Evolutionary conservation across 1,284 basidiomycete genomes (phyloP), one percentile per base, ranked within the genome.

Genomic region (Boletus albobrunnescens): DNA sequence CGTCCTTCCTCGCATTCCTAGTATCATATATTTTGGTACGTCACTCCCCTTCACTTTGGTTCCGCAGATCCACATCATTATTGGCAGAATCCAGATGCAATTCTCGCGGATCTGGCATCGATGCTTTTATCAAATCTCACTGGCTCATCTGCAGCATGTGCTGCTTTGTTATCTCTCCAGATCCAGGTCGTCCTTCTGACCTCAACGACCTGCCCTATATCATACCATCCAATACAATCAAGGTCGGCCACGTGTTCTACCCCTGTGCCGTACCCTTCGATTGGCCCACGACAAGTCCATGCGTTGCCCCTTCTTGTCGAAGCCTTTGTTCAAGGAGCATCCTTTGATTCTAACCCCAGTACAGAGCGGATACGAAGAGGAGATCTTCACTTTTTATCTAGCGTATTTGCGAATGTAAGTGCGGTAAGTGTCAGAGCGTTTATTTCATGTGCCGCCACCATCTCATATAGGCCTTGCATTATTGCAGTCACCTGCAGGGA

Each of bases 81-180:
- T 40, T 41, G 46, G 17, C 44, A 96, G 94, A 88, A 95, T 68
- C 86, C 90, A 6, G 81, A 88, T 52, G 87, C 94, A 4, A 82
- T 91, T 44, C 82, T 97, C 16, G 92, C 94, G 26, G 95, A 98
- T 71, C 80, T 98, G 10, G 93, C 94, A 1, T 84, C 91, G 26
- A 99, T 99, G 96, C 77, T 99, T 1, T 78, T 99, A 6, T 97
- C 94, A 16, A 99, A 99, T 69, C 74, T 98, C 36, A 92, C 93
- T 13, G 81, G 90, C 12, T 83, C 91, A 44, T 77, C 91, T 5
- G 71, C 78, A 0, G 78, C 89, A 41, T 86, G 87, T 53, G 72
- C 81, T 3, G 67, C 76, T 2, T 70, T 97, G 10, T 72, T 94
- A 4, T 73, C 75, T 3, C 71, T 94, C 27, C 80, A 78, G 46